A percentile compares a stretch with the other conserved stretches of the same genome.
phyloP scores from a whole-genome alignment of 1,284 basidiomycete genomes.

The Omphalotus olearius region DNA sequence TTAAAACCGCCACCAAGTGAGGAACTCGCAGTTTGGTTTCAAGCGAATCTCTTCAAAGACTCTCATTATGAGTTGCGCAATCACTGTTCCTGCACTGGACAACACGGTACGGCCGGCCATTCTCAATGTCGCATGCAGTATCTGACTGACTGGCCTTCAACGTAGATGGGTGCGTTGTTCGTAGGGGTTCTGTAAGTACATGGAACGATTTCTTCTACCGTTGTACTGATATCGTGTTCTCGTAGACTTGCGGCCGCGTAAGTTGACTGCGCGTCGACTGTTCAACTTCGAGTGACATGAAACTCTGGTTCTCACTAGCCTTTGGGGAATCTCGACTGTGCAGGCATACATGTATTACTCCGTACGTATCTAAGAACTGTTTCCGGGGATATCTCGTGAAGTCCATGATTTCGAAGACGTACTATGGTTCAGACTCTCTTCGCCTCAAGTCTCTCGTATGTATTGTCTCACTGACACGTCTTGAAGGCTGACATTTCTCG shows the following conservation, averaged over 20 bases:
- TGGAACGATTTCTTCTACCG: not conserved
- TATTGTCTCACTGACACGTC: not conserved
- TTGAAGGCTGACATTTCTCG: too few relatives aligned
- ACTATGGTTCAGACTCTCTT: not conserved
- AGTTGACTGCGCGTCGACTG: not conserved
- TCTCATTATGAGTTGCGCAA: too few relatives aligned
- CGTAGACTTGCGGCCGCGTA: slow-evolving; percentile 9
- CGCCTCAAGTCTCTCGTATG: slow-evolving; percentile 2
- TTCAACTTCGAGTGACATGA: not conserved
- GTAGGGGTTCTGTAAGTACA: slow-evolving; percentile 12
- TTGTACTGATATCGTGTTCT: not conserved
- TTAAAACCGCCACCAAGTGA: too few relatives aligned
- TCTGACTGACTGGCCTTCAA: not conserved
- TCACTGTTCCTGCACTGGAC: slow-evolving; percentile 6
- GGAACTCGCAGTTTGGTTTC: too few relatives aligned
- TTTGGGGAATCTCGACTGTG: slow-evolving; percentile 12
- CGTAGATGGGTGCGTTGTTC: slow-evolving; percentile 12
- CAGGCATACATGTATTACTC: slow-evolving; percentile 12
- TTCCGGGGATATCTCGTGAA: too few relatives aligned
- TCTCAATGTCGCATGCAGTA: not conserved
- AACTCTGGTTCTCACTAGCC: not conserved
- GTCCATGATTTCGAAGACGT: not conserved
- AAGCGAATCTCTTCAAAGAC: too few relatives aligned
- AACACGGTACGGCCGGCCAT: slow-evolving; percentile 4
- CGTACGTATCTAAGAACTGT: not conserved